These are phyloP conservation scores for Ascobolus immersus DNA, from an alignment of 495 filamentous ascomycete species.

Conservation along the genomic window DNA sequence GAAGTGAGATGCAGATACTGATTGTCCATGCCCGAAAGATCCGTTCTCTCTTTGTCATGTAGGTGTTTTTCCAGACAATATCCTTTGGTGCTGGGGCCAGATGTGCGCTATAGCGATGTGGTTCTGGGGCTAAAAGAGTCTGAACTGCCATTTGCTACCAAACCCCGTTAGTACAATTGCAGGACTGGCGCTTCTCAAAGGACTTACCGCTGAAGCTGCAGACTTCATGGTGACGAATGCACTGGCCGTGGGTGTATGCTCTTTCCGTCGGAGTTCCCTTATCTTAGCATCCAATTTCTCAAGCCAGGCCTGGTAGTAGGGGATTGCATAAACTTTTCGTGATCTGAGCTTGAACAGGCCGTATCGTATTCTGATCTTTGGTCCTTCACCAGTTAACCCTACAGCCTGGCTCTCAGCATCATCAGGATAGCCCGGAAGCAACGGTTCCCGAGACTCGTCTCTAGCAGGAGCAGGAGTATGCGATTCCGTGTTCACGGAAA, in stretches of 20 bases:
- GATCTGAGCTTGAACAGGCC: conserved; percentile 49
- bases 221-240: conserved; percentile 97
- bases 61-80: conserved; percentile 82
- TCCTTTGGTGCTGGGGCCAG: conserved; percentile 69
- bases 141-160: conserved; percentile 71
- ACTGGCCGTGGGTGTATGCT: conserved; percentile 49
- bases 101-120: conserved; percentile 59
- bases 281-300: conserved; percentile 60
- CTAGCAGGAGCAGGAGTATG: no score
- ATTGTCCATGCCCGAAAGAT: conserved; percentile 58
- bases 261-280: conserved; percentile 38
- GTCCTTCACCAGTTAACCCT: conserved; percentile 25
- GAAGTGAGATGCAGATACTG: conserved; percentile 50
- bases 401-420: no score
- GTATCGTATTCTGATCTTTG: conserved; percentile 50
- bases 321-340: conserved; percentile 62
- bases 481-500: conserved; percentile 8
- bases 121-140: conserved; percentile 67
- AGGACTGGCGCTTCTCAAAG: no score
- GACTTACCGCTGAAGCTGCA: conserved; percentile 34
- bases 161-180: no score
- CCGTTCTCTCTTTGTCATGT: conserved; percentile 46
- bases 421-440: no score
- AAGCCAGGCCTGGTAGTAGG: conserved; percentile 78
- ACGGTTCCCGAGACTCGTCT: no score